A percentile compares a stretch with the other conserved stretches of the same genome.
These are phyloP conservation scores for Chalara sp. DNA, from an alignment of 2,329 filamentous ascomycete genomes.

Conservation along the genomic window DNA sequence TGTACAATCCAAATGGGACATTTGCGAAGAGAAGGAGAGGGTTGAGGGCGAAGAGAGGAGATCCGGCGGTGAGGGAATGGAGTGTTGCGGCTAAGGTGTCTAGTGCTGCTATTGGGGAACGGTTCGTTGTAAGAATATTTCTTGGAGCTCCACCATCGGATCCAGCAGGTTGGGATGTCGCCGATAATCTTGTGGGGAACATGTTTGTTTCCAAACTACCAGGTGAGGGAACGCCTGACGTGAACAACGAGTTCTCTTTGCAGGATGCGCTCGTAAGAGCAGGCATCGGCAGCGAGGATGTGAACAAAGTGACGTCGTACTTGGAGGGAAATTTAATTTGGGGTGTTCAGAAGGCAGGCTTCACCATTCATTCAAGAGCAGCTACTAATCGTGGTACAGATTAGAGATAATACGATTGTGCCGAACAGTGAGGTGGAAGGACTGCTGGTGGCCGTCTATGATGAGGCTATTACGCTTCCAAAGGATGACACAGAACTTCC, in stretches of 20 bases:
- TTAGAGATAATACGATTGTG: background rate
- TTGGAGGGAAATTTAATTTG: constrained; percentile 19
- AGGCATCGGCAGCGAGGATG: constrained; percentile 10
- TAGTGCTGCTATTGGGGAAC: constrained; percentile 16
- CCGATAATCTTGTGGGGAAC: constrained; percentile 9
- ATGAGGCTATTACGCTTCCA: constrained; percentile 14
- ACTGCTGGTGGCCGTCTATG: constrained; percentile 15
- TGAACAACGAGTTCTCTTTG: constrained; percentile 16
- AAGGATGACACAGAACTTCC: constrained; percentile 14
- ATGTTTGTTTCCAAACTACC: constrained; percentile 17
- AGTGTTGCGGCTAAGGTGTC: constrained; percentile 13
- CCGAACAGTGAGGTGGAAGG: constrained; percentile 5
- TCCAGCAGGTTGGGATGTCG: constrained; percentile 13
- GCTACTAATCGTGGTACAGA: background rate
- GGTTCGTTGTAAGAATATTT: constrained; percentile 18
- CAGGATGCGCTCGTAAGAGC: constrained; percentile 3
- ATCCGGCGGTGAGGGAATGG: constrained; percentile 14
- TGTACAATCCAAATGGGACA: constrained; percentile 33
- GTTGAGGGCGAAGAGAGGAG: background rate
- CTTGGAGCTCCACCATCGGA: constrained; percentile 16
- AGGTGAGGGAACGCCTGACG: background rate
- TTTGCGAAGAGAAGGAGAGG: too few relatives aligned
- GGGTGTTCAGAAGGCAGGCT: constrained; percentile 11
- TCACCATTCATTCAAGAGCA: background rate
- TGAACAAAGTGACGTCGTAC: constrained; percentile 7